Evolutionary conservation across 2,329 filamentous ascomycete genomes (phyloP), one percentile per base, ranked within the genome.

Genomic region (Exophiala aquamarina): DNA sequence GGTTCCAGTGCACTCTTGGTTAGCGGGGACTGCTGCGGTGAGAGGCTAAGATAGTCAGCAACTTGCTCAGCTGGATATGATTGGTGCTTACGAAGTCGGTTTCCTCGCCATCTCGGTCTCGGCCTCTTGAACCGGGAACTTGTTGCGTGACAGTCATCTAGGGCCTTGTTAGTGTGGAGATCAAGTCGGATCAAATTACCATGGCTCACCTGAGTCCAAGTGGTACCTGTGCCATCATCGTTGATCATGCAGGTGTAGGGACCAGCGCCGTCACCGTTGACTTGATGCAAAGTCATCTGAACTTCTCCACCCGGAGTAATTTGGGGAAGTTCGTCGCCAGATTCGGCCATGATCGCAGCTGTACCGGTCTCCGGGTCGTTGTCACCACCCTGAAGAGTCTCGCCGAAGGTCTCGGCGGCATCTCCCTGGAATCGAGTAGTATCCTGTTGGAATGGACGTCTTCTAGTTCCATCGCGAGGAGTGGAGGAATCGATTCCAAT

Each of bases 171-270:
- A 69, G 40, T 15, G 31, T 11, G 23, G 11, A 26, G 23, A 11
- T 6, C 23, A 26, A 6, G 6, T 26, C 23, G 4, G n/a, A 13
- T 40, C 18, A 2, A 14, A 11, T 31, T 20, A 10, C 3, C 7
- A 6, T 4, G 15, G n/a, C 41, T 43, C 15, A 43, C 41, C 18
- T 34, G 28, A 14, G 29, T 43, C 41, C 41, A 43, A n/a, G 41
- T 43, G 14, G 28, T 61, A 18, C 74, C 81, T 3, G 80, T 82
- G 46, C 71, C 82, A 47, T 81, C 80, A 45, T 71, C 65, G 59
- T 83, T 82, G 62, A 85, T 81, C 73, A 81, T 81, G 69, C 81
- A 84, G 5, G 70, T 76, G 66, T 83, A 85, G 2, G 82, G 81
- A 9, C 83, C 83, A 49, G 78, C 82, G 48, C 83, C 83, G 56